Base-by-base conservation (phyloP, 1,284 basidiomycete genomes). In the Polyporus tsugae region DNA sequence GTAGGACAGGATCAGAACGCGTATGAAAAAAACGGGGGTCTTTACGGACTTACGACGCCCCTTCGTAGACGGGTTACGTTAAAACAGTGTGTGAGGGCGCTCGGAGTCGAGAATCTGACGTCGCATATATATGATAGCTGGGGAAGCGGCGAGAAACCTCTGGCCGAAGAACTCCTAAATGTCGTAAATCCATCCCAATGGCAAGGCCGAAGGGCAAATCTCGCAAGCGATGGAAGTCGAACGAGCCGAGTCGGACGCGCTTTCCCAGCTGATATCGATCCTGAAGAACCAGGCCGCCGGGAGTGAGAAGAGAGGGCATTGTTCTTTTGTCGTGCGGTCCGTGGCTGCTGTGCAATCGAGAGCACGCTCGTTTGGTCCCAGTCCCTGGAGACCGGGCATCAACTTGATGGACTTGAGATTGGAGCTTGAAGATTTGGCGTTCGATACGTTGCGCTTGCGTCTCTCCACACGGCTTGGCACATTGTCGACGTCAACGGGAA, bases 361-460 rank as follows among this genome's bases (percentile, higher is more conserved):
- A 57, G 35, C 19, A 49, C 46, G 46, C 22, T 3, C 11, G 46
- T 49, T 49, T 25, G 46, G 15, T 42, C 41, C 53, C 53, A 10
- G 33, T 38, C 57, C 36, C 35, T 22, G n/a, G 35, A 38, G 36
- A 38, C n/a, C 17, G 10, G 33, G 35, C 35, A 36, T 33, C 55
- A 58, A 38, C 3, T 33, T 35, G 36, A 58, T 58, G 57, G 36
- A 25, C 35, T 36, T 58, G 36, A 58, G 36, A 39, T 58, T 58
- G n/a, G 33, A 19, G 57, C 35, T 38, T 11, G 11, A n/a, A 58
- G 53, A 57, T 57, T 36, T 57, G 35, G 44, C n/a, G 44, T 46
- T 46, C 7, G 42, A 44, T 5, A 44, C 42, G 42, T 7, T 17
- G 17, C 6, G 44, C 11, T 25, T 25, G 10, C 1, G 46, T 25